Percentiles rank a stretch among this genome's conserved stretches.
phyloP scores from a whole-genome alignment of 176 grass and related monocot species.

The Aegilops longissima region DNA sequence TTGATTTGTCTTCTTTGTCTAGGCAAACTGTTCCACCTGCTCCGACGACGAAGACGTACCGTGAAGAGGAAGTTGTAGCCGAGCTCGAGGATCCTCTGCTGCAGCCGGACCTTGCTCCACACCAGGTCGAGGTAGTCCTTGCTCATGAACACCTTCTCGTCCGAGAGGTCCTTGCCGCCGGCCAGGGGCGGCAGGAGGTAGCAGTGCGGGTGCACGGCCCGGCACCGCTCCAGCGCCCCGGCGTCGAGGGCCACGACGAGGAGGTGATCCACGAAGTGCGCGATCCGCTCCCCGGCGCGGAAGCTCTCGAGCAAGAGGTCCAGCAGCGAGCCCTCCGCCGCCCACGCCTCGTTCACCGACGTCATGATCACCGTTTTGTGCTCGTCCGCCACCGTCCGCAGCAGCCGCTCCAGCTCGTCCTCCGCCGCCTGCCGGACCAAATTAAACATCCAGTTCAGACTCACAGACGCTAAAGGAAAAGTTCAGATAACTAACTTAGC shows the following conservation, averaged over 20 bases:
- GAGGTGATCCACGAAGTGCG: constrained; percentile 56
- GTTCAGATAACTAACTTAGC: neutral
- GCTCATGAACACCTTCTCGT: constrained; percentile 78
- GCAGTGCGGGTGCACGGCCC: constrained; percentile 62
- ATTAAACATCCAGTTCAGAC: neutral
- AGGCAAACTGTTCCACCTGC: neutral
- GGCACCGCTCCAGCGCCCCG: constrained; percentile 51
- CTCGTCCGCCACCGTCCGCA: constrained; percentile 55
- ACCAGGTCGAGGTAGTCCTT: constrained; percentile 79
- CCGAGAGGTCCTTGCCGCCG: constrained; percentile 49
- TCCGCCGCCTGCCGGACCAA: neutral
- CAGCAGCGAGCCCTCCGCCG: constrained; percentile 61
- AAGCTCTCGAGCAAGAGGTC: constrained; percentile 82
- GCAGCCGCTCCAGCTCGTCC: constrained; percentile 43
- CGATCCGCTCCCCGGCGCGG: constrained; percentile 47
- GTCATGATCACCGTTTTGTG: constrained; percentile 76
- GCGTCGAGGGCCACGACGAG: constrained; percentile 68
- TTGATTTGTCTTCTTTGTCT: neutral
- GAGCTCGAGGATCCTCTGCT: constrained; percentile 71
- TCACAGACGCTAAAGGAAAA: neutral
- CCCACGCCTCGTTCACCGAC: constrained; percentile 83
- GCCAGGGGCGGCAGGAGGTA: constrained; percentile 45
- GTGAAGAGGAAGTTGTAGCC: constrained; percentile 96
- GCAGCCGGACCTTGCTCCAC: constrained; percentile 77
- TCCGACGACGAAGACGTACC: constrained; percentile 28